Conservation (phyloP, 129 eudicot species). For the Chrysanthemum lavandulifolium region DNA sequence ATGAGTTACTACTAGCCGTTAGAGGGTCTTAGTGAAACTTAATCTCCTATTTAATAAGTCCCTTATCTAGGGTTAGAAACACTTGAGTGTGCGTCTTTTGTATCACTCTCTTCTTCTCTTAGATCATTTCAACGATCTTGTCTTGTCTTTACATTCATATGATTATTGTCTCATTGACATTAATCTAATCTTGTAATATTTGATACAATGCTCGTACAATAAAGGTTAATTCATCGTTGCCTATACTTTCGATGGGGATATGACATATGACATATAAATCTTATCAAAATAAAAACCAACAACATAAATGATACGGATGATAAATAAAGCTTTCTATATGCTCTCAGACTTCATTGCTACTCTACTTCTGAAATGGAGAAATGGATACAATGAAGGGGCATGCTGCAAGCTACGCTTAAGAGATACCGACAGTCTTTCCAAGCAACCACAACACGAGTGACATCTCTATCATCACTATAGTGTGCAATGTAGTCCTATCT, state of each 20-base stretch:
- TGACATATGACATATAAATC: not conserved
- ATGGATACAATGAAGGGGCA: not conserved
- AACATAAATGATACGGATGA: constrained; percentile 9
- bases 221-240: too few relatives aligned
- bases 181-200: too few relatives aligned
- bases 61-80: too few relatives aligned
- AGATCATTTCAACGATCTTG: too few relatives aligned
- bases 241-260: too few relatives aligned
- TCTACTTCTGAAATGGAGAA: not conserved
- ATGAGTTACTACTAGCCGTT: too few relatives aligned
- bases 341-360: constrained; percentile 14
- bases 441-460: constrained; percentile 92
- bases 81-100: too few relatives aligned
- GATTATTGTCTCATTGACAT: too few relatives aligned
- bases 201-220: not conserved
- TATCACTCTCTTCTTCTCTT: too few relatives aligned
- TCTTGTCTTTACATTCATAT: too few relatives aligned
- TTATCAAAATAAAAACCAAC: not conserved
- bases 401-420: constrained; percentile 27
- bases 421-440: constrained; percentile 87
- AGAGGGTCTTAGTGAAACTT: too few relatives aligned
- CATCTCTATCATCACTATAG: constrained; percentile 78
- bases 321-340: constrained; percentile 5
- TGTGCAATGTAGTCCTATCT: constrained; percentile 75
- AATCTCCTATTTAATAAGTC: too few relatives aligned